phyloP scores from a whole-genome alignment of 306 rosid species.

The Boehmeria nivea region DNA sequence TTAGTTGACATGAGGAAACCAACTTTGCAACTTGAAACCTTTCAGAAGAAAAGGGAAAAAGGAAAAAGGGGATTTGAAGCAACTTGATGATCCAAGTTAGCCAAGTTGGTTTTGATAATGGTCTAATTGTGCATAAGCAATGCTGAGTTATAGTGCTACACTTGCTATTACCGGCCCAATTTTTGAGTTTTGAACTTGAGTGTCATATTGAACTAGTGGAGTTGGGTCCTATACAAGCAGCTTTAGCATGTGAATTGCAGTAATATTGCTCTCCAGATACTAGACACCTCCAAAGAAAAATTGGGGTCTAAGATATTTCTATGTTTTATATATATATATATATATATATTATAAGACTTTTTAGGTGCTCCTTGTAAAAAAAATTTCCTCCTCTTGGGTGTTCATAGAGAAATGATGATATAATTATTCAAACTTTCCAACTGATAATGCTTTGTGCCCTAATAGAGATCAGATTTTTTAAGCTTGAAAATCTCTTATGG shows the following conservation, averaged over 20 bases:
- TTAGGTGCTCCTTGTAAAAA: no score
- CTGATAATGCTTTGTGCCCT: neutral
- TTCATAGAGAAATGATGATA: no score
- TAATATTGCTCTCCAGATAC: conserved; percentile 10
- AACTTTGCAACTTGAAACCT: neutral
- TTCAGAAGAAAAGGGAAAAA: neutral
- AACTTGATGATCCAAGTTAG: neutral
- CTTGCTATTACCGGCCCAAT: neutral
- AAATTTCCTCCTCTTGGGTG: no score
- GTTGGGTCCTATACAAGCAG: neutral
- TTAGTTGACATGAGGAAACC: no score
- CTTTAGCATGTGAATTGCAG: conserved; percentile 14
- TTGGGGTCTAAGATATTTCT: neutral
- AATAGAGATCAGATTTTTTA: neutral
- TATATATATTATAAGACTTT: no score
- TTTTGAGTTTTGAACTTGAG: conserved; percentile 16
- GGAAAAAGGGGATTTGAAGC: neutral
- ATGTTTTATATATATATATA: neutral
- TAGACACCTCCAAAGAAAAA: neutral
- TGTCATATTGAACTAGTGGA: neutral
- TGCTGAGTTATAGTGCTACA: neutral
- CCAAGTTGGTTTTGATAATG: neutral
- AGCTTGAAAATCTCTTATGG: neutral
- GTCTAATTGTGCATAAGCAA: conserved; percentile 11
- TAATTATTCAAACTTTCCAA: no score